Conservation (phyloP, 2,329 filamentous ascomycete genomes). For the Colletotrichum tabaci region DNA sequence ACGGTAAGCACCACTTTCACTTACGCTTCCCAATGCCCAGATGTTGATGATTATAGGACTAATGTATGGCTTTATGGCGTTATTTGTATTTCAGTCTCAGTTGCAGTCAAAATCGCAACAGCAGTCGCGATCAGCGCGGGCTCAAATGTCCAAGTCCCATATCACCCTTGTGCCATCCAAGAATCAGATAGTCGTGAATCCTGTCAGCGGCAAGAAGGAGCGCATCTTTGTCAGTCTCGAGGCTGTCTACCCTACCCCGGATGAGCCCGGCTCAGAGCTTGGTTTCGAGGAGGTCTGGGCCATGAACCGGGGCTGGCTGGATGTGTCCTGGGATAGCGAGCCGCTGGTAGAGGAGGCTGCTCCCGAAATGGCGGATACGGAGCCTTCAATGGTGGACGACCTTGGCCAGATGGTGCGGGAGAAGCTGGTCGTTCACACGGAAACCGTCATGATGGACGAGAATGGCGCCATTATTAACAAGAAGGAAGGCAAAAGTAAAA, state of each 20-base stretch:
- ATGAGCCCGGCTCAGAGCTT: constrained; percentile 80
- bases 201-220: constrained; percentile 86
- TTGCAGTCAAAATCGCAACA: constrained; percentile 50
- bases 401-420: constrained; percentile 48
- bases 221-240: constrained; percentile 90
- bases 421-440: constrained; percentile 61
- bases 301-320: constrained; percentile 78
- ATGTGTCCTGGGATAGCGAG: constrained; percentile 66
- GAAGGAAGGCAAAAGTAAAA: constrained; percentile 69
- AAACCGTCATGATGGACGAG: constrained; percentile 68
- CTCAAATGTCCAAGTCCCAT: constrained; percentile 73
- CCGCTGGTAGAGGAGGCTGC: constrained; percentile 31
- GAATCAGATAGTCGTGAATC: constrained; percentile 86
- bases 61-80: constrained; percentile 72
- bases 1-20: constrained; percentile 77
- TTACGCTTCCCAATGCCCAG: constrained; percentile 61
- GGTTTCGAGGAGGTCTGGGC: constrained; percentile 96
- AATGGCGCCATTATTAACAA: constrained; percentile 68
- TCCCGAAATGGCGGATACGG: constrained; percentile 25
- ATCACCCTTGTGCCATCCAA: constrained; percentile 78
- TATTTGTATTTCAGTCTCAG: constrained; percentile 67
- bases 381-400: constrained; percentile 43
- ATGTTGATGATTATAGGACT: constrained; percentile 98
- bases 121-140: constrained; percentile 55
- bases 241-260: constrained; percentile 84